These are phyloP conservation scores for Colletotrichum tofieldiae DNA, from an alignment of 2,329 filamentous ascomycete genomes.

Conservation along the genomic window DNA sequence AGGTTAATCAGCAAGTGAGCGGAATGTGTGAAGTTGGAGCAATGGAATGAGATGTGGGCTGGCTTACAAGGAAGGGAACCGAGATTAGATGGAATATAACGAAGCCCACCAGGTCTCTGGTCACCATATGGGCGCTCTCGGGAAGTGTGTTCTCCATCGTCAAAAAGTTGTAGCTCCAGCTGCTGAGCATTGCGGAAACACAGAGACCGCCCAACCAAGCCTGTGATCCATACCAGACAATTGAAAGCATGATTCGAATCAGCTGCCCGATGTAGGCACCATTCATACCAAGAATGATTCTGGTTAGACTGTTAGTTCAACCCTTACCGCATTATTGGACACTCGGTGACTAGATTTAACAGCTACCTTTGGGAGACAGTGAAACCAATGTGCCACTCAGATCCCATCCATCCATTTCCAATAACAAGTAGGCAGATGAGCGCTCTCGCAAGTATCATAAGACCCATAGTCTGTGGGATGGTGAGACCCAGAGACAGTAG, in stretches of 20 bases:
- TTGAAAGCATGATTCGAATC: conserved; percentile 57
- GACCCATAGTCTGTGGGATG: conserved; percentile 44
- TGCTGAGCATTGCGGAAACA: conserved; percentile 57
- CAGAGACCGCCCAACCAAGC: conserved; percentile 47
- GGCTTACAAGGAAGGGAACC: conserved; percentile 60
- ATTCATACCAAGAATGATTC: conserved; percentile 52
- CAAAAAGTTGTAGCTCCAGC: conserved; percentile 62
- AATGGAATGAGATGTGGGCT: not conserved
- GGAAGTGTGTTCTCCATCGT: conserved; percentile 63
- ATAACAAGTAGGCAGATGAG: conserved; percentile 44
- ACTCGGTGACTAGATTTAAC: not conserved
- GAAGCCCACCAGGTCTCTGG: conserved; percentile 64
- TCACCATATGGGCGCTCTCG: conserved; percentile 54
- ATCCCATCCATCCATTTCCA: conserved; percentile 48
- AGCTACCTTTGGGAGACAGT: conserved; percentile 58
- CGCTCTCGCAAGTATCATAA: conserved; percentile 44
- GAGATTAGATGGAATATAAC: conserved; percentile 68
- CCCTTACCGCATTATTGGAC: too few species aligned
- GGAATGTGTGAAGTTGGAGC: too few species aligned
- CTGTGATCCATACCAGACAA: conserved; percentile 59
- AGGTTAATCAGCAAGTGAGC: not conserved
- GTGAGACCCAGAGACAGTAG: conserved; percentile 43
- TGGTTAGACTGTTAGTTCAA: not conserved
- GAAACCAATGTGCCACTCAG: conserved; percentile 54
- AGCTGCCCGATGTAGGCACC: conserved; percentile 58